A percentile compares a stretch with the other conserved stretches of the same genome.
Conservation (phyloP, 2,329 filamentous ascomycete species). For the Lecanicillium sp. region DNA sequence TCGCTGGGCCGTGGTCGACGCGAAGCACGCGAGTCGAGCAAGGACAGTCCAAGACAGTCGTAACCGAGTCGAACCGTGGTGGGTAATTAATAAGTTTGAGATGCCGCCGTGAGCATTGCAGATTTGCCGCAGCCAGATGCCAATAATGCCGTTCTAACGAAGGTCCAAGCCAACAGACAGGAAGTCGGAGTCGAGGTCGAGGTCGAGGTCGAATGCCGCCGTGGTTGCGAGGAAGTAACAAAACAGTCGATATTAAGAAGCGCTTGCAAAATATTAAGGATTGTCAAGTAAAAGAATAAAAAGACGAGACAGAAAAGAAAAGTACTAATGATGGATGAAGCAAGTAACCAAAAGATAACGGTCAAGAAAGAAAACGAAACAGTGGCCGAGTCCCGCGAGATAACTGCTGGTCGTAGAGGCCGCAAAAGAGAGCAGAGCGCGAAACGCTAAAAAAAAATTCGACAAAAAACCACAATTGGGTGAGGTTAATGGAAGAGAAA, state of each 20-base stretch:
- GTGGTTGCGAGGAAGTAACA: not conserved
- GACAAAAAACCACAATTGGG: no score
- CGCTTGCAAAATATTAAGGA: not conserved
- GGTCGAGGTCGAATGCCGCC: not conserved
- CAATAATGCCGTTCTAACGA: no score
- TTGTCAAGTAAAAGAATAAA: not conserved
- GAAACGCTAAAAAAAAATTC: conserved; percentile 2
- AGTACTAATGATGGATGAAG: conserved; percentile 1
- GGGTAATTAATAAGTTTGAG: no score
- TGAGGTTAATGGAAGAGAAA: no score
- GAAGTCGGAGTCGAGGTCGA: not conserved
- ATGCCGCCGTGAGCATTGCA: no score
- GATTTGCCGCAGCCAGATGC: no score
- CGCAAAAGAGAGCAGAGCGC: conserved; percentile 4
- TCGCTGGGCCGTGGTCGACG: no score
- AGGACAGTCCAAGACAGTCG: no score
- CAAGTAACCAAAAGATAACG: conserved; percentile 8
- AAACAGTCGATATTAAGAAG: not conserved
- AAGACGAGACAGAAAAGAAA: not conserved
- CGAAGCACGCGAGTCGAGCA: no score
- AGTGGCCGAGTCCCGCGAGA: not conserved
- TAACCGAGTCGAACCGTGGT: no score
- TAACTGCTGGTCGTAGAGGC: not conserved
- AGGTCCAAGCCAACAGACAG: not conserved
- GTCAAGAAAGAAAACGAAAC: conserved; percentile 4